phyloP scores from a whole-genome alignment of 1,284 basidiomycete genomes.

The Austropuccinia psidii region DNA sequence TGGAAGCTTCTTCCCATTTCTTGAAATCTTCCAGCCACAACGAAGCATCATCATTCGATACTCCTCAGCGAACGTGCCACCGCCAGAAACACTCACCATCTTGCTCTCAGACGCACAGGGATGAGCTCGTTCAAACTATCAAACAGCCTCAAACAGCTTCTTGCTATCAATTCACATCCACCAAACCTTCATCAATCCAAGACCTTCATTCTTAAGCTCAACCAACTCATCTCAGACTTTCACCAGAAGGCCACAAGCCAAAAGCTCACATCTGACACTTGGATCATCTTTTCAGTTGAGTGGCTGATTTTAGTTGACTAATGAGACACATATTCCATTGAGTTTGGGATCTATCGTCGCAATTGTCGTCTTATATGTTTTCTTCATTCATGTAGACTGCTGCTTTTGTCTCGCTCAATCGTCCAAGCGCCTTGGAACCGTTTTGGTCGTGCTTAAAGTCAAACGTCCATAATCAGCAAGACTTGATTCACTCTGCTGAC shows the following conservation, averaged over 20 bases:
- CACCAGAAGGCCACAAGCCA: neutral
- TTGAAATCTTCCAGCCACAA: too few species aligned
- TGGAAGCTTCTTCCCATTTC: too few species aligned
- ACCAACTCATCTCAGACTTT: neutral
- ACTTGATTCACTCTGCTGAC: slow-evolving; percentile 54
- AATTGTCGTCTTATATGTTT: neutral
- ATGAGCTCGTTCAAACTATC: slow-evolving; percentile 6
- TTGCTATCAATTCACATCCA: slow-evolving; percentile 16
- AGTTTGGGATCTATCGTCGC: neutral
- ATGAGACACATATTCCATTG: too few species aligned
- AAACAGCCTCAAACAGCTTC: neutral
- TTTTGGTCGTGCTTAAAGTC: neutral
- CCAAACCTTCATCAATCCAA: neutral
- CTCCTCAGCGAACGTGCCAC: too few species aligned
- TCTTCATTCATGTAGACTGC: neutral
- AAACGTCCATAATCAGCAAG: neutral
- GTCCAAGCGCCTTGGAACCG: slow-evolving; percentile 22
- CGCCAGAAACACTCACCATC: too few species aligned
- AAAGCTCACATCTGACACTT: slow-evolving; percentile 2
- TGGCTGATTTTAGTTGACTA: neutral
- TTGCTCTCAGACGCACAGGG: too few species aligned
- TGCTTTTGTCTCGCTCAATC: slow-evolving; percentile 39
- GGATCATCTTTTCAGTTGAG: slow-evolving; percentile 35
- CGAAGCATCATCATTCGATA: too few species aligned
- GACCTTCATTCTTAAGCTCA: neutral